Evolutionary conservation across 1,139 yeast genomes (phyloP).

Genomic region (Hyphopichia fennica): DNA sequence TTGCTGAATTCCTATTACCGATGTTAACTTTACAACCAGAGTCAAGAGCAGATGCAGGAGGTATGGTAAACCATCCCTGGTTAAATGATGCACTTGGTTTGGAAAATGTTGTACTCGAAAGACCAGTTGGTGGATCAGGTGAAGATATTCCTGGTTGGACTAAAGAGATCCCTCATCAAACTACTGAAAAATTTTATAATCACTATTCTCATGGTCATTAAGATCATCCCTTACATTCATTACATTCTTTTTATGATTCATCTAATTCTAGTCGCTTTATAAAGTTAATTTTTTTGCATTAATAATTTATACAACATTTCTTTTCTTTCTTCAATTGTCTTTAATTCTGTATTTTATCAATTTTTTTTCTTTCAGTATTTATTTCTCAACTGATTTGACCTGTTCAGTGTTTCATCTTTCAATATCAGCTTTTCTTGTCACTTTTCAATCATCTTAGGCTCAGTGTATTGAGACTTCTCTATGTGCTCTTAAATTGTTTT

Average conservation of each 20-base stretch:
- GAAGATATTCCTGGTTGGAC: slow-evolving; percentile 81
- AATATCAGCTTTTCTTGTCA: too few species aligned
- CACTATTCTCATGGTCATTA: slow-evolving; percentile 4
- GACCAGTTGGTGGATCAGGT: slow-evolving; percentile 64
- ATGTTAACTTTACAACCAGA: slow-evolving; percentile 74
- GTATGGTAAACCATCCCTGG: slow-evolving; percentile 80
- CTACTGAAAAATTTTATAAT: slow-evolving; percentile 5
- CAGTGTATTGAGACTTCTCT: too few species aligned
- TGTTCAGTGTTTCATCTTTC: too few species aligned
- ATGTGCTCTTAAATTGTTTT: too few species aligned
- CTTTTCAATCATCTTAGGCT: too few species aligned
- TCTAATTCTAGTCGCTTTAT: not conserved
- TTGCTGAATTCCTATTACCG: slow-evolving; percentile 66
- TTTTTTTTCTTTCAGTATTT: not conserved
- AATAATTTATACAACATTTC: not conserved
- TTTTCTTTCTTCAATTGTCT: not conserved
- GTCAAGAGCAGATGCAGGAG: slow-evolving; percentile 77
- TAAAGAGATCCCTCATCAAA: slow-evolving; percentile 26
- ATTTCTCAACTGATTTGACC: not conserved
- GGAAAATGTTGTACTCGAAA: slow-evolving; percentile 53
- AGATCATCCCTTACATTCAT: not conserved
- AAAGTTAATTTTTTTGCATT: not conserved
- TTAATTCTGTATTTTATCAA: not conserved
- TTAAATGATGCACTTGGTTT: slow-evolving; percentile 61
- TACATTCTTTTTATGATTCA: not conserved